A percentile compares a stretch with the other conserved stretches of the same genome.
Conservation (phyloP, 176 grass and related monocot genomes). For the Zoysia japonica region DNA sequence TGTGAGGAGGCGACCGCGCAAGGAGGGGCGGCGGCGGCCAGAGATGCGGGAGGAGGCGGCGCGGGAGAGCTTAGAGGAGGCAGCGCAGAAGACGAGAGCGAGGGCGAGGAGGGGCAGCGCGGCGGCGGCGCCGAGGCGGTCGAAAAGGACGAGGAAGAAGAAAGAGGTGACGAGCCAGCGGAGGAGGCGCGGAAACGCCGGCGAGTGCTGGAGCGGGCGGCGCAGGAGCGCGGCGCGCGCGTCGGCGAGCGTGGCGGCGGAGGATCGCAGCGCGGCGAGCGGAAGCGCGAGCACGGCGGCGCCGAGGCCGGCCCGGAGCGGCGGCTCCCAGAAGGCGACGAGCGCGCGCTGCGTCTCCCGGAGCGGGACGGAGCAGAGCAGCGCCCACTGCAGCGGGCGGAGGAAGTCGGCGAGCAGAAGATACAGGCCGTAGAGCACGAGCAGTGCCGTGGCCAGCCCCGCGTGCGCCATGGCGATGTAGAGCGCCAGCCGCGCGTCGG, state of each 20-base stretch:
- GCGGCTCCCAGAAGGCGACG: conserved; percentile 82
- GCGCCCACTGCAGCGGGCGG: conserved; percentile 92
- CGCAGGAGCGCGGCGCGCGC: conserved; percentile 66
- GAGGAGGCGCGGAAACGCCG: conserved; percentile 76
- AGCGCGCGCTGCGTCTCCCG: conserved; percentile 79
- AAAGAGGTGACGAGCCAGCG: conserved; percentile 84
- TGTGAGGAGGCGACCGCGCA: conserved; percentile 38
- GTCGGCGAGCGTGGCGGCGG: conserved; percentile 68
- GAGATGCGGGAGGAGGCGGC: conserved; percentile 34
- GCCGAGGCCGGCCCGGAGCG: conserved; percentile 65
- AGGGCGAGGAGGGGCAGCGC: conserved; percentile 42
- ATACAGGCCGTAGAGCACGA: conserved; percentile 84
- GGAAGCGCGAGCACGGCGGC: conserved; percentile 80
- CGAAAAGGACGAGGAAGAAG: conserved; percentile 69
- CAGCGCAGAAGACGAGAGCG: conserved; percentile 52
- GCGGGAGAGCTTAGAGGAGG: conserved; percentile 51
- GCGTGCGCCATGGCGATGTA: conserved; percentile 99
- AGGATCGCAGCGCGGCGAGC: conserved; percentile 56
- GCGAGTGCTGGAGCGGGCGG: conserved; percentile 48
- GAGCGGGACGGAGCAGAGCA: conserved; percentile 96
- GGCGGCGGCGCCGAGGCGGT: conserved; percentile 54
- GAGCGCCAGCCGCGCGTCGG: conserved; percentile 61
- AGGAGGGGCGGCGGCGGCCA: conserved; percentile 29
- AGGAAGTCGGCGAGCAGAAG: conserved; percentile 90
- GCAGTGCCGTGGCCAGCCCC: conserved; percentile 73